Percentiles rank a stretch among this genome's conserved stretches.
Conservation (phyloP, 2,329 filamentous ascomycete species). For the Hypocrella siamensis region DNA sequence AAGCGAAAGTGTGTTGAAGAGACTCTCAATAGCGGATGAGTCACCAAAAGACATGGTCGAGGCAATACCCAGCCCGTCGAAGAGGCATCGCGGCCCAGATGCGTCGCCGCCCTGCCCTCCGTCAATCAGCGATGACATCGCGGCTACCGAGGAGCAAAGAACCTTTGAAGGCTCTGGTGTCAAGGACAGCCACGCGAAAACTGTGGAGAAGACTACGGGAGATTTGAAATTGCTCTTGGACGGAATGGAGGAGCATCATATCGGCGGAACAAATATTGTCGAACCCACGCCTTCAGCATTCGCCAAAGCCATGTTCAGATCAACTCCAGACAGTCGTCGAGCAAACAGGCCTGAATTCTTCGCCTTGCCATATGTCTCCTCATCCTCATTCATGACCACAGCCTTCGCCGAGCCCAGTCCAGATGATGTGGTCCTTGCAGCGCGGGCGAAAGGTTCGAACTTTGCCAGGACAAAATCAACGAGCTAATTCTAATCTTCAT, state of each 20-base stretch:
- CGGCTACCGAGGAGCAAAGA: not conserved
- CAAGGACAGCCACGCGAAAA: too few species aligned
- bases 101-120: not conserved
- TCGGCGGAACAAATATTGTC: conserved; percentile 6
- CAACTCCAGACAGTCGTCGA: conserved; percentile 15
- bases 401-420: conserved; percentile 78
- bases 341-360: conserved; percentile 16
- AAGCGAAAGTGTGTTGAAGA: conserved; percentile 13
- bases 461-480: conserved; percentile 31
- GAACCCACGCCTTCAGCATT: conserved; percentile 35
- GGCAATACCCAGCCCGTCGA: conserved; percentile 7
- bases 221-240: too few species aligned
- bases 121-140: not conserved
- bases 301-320: conserved; percentile 35
- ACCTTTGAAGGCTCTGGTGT: too few species aligned
- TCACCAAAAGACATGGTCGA: conserved; percentile 13
- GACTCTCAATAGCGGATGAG: conserved; percentile 15
- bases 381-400: conserved; percentile 33
- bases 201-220: too few species aligned
- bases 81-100: conserved; percentile 7
- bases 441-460: conserved; percentile 78
- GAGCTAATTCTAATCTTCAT: conserved; percentile 35
- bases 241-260: too few species aligned
- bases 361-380: conserved; percentile 33
- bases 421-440: conserved; percentile 75